phyloP scores from a whole-genome alignment of 805 yeast genomes.

The Cyberlindnera amylophila region DNA sequence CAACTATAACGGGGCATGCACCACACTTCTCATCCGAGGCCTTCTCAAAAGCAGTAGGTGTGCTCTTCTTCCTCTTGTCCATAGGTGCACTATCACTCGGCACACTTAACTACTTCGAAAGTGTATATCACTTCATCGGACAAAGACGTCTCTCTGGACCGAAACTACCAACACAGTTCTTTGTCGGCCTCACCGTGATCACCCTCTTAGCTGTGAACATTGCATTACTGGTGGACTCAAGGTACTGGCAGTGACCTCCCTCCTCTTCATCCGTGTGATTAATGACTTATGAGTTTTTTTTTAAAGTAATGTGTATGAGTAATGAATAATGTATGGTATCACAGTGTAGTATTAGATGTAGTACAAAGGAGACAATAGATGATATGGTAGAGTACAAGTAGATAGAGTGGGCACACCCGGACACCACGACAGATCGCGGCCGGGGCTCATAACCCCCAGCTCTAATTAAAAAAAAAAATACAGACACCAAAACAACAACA shows the following conservation, averaged over 20 bases:
- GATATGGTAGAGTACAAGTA: too few species aligned
- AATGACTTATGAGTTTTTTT: too few species aligned
- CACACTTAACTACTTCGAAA: conserved; percentile 21
- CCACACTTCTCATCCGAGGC: conserved; percentile 4
- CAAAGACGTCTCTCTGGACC: conserved; percentile 15
- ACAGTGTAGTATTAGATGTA: too few species aligned
- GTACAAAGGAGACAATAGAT: too few species aligned
- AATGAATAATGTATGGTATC: background rate
- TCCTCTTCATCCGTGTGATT: too few species aligned
- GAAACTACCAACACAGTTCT: conserved; percentile 12
- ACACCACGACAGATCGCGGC: background rate
- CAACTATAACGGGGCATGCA: conserved; percentile 1
- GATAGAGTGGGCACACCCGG: too few species aligned
- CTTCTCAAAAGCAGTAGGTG: conserved; percentile 15
- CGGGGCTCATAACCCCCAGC: background rate
- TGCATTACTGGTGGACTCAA: conserved; percentile 16
- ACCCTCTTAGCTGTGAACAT: conserved; percentile 17
- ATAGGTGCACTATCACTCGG: conserved; percentile 17
- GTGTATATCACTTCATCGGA: conserved; percentile 15
- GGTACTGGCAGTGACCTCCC: conserved; percentile 5
- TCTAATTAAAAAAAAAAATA: background rate
- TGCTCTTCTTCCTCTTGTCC: conserved; percentile 15
- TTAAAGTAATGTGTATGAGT: too few species aligned
- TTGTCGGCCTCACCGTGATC: conserved; percentile 7
- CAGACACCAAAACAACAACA: background rate